Evolutionary conservation across 345 rosid species (phyloP).

Genomic region (Pistacia atlantica): DNA sequence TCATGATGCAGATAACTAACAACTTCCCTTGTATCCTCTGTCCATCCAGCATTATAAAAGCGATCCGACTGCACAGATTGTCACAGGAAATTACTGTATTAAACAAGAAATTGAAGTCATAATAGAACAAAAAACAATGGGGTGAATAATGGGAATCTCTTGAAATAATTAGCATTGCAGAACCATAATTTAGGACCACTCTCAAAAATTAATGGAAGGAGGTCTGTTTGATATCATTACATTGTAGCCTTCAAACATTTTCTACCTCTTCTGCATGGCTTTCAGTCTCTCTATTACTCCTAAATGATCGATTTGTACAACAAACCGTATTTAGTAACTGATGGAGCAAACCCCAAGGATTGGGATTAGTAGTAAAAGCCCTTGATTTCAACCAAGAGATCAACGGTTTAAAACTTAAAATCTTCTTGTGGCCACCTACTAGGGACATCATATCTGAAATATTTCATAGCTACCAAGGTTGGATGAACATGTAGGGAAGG

Average conservation of each 20-base stretch:
- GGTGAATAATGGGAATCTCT: background rate
- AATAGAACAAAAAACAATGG: background rate
- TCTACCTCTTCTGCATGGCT: background rate
- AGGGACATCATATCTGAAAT: too few species aligned
- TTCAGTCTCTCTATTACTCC: background rate
- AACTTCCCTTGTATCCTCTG: constrained; percentile 69
- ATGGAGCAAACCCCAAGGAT: too few species aligned
- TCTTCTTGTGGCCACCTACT: too few species aligned
- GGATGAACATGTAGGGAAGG: too few species aligned
- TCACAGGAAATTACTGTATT: background rate
- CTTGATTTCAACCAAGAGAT: too few species aligned
- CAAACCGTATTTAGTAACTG: too few species aligned
- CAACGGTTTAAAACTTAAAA: too few species aligned
- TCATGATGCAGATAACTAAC: constrained; percentile 55
- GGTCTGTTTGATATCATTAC: background rate
- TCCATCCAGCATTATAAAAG: constrained; percentile 90
- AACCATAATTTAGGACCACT: background rate
- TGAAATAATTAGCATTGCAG: background rate
- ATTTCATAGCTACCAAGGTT: too few species aligned
- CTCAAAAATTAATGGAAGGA: background rate
- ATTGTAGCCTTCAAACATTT: background rate
- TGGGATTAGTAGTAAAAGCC: too few species aligned
- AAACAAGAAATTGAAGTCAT: background rate
- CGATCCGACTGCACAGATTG: constrained; percentile 71
- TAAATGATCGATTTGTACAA: background rate